phyloP scores from a whole-genome alignment of 129 eudicot species.

The Glebionis coronaria region DNA sequence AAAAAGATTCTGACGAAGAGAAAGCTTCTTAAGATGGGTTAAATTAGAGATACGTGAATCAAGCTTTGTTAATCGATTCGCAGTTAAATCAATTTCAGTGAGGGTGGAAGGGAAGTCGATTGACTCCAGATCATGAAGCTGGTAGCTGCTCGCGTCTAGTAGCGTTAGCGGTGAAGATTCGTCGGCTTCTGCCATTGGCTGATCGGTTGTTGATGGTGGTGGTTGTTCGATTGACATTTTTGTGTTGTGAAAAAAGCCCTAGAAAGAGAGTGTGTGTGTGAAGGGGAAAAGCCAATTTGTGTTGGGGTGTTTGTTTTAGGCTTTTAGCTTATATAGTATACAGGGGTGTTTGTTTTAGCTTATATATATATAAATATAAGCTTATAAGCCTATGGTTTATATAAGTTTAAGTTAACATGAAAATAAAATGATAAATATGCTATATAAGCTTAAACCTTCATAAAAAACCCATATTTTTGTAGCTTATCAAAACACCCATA shows the following conservation, averaged over 20 bases:
- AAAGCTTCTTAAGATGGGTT: constrained; percentile 69
- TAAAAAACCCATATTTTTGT: too few relatives aligned
- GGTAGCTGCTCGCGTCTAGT: constrained; percentile 77
- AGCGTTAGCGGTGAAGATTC: constrained; percentile 40
- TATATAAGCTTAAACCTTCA: too few relatives aligned
- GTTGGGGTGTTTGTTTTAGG: too few relatives aligned
- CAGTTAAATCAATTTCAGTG: constrained; percentile 81
- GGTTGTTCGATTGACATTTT: constrained; percentile 21
- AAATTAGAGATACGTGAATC: constrained; percentile 76
- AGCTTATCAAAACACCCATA: too few relatives aligned
- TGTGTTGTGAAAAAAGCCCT: constrained; percentile 22
- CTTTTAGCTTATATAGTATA: too few relatives aligned
- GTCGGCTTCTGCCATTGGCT: constrained; percentile 21
- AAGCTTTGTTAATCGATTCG: constrained; percentile 63
- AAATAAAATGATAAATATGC: too few relatives aligned
- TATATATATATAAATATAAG: too few relatives aligned
- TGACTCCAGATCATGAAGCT: constrained; percentile 88
- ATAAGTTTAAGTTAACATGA: too few relatives aligned
- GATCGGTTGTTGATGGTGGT: constrained; percentile 19
- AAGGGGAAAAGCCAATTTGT: too few relatives aligned
- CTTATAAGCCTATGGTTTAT: too few relatives aligned
- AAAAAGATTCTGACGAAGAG: constrained; percentile 84
- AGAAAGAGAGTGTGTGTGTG: neutral
- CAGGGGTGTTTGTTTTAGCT: too few relatives aligned
- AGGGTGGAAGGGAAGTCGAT: constrained; percentile 68